Evolutionary conservation across 2,329 filamentous ascomycete genomes (phyloP).

Genomic region (Clonostachys byssicola): DNA sequence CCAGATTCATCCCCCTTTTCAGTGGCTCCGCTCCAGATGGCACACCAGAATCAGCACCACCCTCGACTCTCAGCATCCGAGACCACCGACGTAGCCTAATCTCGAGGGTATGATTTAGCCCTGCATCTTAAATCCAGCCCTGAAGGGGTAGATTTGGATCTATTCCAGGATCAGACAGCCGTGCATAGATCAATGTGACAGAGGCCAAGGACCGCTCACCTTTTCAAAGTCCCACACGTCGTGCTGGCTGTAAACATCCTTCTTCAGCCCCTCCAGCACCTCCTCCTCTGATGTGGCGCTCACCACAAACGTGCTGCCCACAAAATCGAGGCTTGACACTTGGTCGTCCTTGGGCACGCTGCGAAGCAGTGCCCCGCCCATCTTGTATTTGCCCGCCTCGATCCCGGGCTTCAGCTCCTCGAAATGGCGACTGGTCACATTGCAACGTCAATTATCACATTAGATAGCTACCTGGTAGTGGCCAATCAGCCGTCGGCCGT

Average conservation of each 20-base stretch:
- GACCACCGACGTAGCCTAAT: no score
- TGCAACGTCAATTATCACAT: background rate
- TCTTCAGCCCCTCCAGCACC: conserved; percentile 59
- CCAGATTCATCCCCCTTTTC: no score
- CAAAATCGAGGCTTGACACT: conserved; percentile 59
- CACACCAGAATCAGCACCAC: no score
- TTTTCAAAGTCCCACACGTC: conserved; percentile 82
- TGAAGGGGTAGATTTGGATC: conserved; percentile 47
- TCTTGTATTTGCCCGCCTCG: conserved; percentile 53
- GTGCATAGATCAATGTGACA: background rate
- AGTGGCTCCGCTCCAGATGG: no score
- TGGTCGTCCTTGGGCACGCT: conserved; percentile 60
- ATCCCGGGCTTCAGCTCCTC: conserved; percentile 45
- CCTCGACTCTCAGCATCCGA: no score
- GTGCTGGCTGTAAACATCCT: conserved; percentile 66
- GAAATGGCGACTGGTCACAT: conserved; percentile 41
- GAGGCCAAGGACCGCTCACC: conserved; percentile 23
- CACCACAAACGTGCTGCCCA: conserved; percentile 67
- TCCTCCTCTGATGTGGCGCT: conserved; percentile 66
- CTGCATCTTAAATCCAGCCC: conserved; percentile 27
- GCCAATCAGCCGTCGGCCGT: conserved; percentile 3
- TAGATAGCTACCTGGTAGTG: background rate
- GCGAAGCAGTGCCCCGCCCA: conserved; percentile 66
- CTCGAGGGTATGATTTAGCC: no score
- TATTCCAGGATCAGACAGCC: conserved; percentile 9